Evolutionary conservation across 2,329 filamentous ascomycete species (phyloP).

Genomic region (Fusarium illudens): DNA sequence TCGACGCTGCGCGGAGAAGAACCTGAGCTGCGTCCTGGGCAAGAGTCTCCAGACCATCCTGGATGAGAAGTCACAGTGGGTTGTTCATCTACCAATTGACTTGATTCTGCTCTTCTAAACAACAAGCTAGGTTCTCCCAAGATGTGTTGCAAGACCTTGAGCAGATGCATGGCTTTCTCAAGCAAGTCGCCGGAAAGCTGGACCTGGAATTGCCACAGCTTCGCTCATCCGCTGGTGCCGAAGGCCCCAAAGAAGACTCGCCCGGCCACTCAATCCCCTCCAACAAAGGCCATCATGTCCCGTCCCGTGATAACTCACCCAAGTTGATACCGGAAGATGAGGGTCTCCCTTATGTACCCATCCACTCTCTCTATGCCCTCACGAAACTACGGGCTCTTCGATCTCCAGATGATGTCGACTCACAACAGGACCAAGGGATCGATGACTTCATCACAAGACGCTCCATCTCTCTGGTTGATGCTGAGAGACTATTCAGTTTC

Average conservation of each 20-base stretch:
- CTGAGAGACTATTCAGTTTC: slow-evolving; percentile 58
- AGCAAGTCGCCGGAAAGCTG: slow-evolving; percentile 15
- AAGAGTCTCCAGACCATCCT: slow-evolving; percentile 52
- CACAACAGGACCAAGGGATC: slow-evolving; percentile 12
- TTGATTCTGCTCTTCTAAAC: neutral
- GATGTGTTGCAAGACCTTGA: slow-evolving; percentile 16
- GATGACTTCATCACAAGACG: slow-evolving; percentile 49
- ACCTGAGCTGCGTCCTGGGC: slow-evolving; percentile 48
- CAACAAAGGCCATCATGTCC: slow-evolving; percentile 21
- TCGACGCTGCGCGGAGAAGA: slow-evolving; percentile 46
- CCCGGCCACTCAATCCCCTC: neutral
- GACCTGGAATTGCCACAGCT: slow-evolving; percentile 20
- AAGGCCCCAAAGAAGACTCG: slow-evolving; percentile 14
- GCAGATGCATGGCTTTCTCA: slow-evolving; percentile 25
- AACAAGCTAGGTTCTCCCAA: neutral
- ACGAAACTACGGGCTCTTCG: slow-evolving; percentile 46
- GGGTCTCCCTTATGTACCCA: slow-evolving; percentile 46
- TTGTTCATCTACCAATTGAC: neutral
- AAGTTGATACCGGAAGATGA: slow-evolving; percentile 40
- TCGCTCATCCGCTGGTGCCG: slow-evolving; percentile 3
- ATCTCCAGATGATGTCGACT: slow-evolving; percentile 39
- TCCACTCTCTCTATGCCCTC: slow-evolving; percentile 48
- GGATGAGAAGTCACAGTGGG: slow-evolving; percentile 48
- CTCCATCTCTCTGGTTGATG: slow-evolving; percentile 54
- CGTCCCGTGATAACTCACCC: slow-evolving; percentile 30